phyloP scores from a whole-genome alignment of 2,329 filamentous ascomycete genomes.

The Drechslera avenae region DNA sequence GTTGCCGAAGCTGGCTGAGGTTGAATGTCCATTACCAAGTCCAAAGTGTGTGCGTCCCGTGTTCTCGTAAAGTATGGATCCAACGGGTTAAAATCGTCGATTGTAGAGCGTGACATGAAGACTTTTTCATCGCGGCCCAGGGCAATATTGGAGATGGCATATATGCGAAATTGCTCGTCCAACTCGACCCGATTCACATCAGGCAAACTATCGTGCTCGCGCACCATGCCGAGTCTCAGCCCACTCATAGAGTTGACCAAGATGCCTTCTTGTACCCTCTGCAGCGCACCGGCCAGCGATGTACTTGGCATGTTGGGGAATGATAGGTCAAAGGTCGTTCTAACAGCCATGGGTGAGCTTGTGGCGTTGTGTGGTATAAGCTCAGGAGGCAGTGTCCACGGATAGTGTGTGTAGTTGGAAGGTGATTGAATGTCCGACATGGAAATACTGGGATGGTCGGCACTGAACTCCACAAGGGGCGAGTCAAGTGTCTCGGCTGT shows the following conservation, averaged over 20 bases:
- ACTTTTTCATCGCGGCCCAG: slow-evolving; percentile 88
- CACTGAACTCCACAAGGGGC: slow-evolving; percentile 59
- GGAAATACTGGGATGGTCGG: slow-evolving; percentile 60
- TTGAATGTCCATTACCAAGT: slow-evolving; percentile 69
- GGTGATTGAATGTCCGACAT: slow-evolving; percentile 62
- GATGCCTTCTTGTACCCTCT: slow-evolving; percentile 64
- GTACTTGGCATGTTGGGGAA: slow-evolving; percentile 64
- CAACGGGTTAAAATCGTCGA: slow-evolving; percentile 69
- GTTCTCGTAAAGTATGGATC: slow-evolving; percentile 85
- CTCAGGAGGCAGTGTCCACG: slow-evolving; percentile 83
- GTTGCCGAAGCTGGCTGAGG: slow-evolving; percentile 28
- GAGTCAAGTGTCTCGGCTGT: slow-evolving; percentile 62
- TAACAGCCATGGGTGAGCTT: slow-evolving; percentile 73
- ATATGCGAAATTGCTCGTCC: slow-evolving; percentile 68
- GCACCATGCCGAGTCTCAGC: slow-evolving; percentile 68
- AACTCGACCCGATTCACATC: slow-evolving; percentile 36
- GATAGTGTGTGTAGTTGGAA: slow-evolving; percentile 84
- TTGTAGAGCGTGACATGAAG: slow-evolving; percentile 74
- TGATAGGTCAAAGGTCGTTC: slow-evolving; percentile 72
- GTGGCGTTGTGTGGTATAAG: slow-evolving; percentile 77
- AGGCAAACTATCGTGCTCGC: slow-evolving; percentile 58
- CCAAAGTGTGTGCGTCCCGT: slow-evolving; percentile 72
- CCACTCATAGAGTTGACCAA: slow-evolving; percentile 66
- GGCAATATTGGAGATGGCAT: slow-evolving; percentile 77
- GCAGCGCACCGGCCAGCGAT: slow-evolving; percentile 56